phyloP scores from a whole-genome alignment of 2,329 filamentous ascomycete genomes.

The Pezicula neosporulosa region DNA sequence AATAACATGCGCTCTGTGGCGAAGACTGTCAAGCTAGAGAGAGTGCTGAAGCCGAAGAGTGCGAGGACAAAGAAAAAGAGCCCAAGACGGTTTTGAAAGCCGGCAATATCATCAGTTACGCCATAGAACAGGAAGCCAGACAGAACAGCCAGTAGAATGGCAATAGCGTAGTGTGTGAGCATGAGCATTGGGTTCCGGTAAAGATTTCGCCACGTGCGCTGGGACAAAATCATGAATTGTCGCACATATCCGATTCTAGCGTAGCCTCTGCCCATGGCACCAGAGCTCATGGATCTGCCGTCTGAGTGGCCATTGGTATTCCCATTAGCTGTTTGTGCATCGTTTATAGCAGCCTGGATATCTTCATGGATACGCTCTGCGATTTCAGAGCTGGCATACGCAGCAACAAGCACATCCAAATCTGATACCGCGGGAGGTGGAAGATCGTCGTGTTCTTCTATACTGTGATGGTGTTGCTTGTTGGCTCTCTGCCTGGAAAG shows the following conservation, averaged over 20 bases:
- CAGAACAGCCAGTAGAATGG: constrained; percentile 89
- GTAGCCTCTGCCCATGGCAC: constrained; percentile 73
- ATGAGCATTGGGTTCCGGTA: constrained; percentile 98
- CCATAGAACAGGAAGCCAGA: constrained; percentile 96
- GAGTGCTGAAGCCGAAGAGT: constrained; percentile 92
- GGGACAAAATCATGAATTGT: constrained; percentile 87
- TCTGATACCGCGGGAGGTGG: constrained; percentile 67
- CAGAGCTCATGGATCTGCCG: constrained; percentile 45
- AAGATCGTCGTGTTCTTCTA: constrained; percentile 67
- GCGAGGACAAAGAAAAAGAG: constrained; percentile 97
- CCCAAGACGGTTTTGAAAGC: constrained; percentile 95
- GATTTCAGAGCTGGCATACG: constrained; percentile 76
- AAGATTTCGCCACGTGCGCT: constrained; percentile 92
- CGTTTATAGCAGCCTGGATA: constrained; percentile 65
- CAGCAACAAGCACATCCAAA: constrained; percentile 74
- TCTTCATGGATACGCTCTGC: constrained; percentile 72
- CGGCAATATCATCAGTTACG: constrained; percentile 90
- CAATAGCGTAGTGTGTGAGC: constrained; percentile 97
- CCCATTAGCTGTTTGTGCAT: constrained; percentile 66
- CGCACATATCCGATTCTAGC: constrained; percentile 72
- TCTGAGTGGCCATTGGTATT: constrained; percentile 48
- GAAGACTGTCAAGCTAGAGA: constrained; percentile 92
- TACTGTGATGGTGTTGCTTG: constrained; percentile 52
- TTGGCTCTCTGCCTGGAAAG: constrained; percentile 49
- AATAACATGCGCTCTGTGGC: constrained; percentile 88